A percentile compares a stretch with the other conserved stretches of the same genome.
phyloP scores from a whole-genome alignment of 2,329 filamentous ascomycete species.

The Tympanopsis confertula region DNA sequence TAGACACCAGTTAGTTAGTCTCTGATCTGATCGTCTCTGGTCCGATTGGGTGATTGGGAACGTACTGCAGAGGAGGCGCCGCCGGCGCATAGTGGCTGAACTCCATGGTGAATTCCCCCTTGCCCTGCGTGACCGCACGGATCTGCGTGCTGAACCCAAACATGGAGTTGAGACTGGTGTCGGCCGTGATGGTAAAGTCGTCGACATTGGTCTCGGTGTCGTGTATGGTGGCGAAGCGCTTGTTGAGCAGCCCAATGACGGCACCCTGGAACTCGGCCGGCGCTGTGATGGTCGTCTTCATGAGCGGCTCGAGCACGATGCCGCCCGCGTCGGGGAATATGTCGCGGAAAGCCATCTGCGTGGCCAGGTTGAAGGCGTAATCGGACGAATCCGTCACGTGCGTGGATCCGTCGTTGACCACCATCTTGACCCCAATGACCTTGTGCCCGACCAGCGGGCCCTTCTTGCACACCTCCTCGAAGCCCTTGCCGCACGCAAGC shows the following conservation, averaged over 20 bases:
- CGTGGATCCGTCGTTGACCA: constrained; percentile 89
- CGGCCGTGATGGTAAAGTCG: constrained; percentile 84
- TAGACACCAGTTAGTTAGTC: constrained; percentile 10
- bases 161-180: constrained; percentile 93
- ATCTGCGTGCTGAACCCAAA: constrained; percentile 92
- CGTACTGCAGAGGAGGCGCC: constrained; percentile 78
- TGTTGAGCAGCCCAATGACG: constrained; percentile 89
- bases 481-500: constrained; percentile 89
- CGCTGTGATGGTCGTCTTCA: constrained; percentile 95
- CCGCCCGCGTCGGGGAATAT: constrained; percentile 73
- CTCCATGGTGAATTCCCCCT: constrained; percentile 98
- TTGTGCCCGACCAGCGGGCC: constrained; percentile 87
- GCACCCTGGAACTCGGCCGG: constrained; percentile 96
- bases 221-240: constrained; percentile 86
- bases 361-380: constrained; percentile 87
- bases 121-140: constrained; percentile 87
- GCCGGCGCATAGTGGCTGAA: constrained; percentile 91
- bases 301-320: constrained; percentile 82
- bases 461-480: constrained; percentile 69
- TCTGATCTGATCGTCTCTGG: not conserved
- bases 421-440: constrained; percentile 80
- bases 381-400: constrained; percentile 97
- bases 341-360: constrained; percentile 92
- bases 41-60: constrained; percentile 10
- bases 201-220: constrained; percentile 90